These are phyloP conservation scores for Tolypocladium inflatum DNA, from an alignment of 2,329 filamentous ascomycete genomes.

Conservation along the genomic window DNA sequence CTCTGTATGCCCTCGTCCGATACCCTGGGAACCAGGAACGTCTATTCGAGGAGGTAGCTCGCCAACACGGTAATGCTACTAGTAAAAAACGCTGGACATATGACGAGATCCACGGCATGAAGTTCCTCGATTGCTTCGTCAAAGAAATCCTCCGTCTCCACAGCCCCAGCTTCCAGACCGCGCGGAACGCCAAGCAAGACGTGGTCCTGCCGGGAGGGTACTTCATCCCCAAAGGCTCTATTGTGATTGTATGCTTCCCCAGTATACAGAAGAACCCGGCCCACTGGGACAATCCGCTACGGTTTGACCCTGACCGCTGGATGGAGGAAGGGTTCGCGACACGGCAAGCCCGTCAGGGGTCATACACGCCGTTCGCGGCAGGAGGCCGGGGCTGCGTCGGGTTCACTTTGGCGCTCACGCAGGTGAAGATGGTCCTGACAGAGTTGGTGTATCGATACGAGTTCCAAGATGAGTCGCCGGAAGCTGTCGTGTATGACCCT, in stretches of 20 bases:
- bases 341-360: conserved; percentile 27
- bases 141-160: conserved; percentile 48
- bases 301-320: conserved; percentile 49
- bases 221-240: conserved; percentile 33
- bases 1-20: conserved; percentile 38
- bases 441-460: conserved; percentile 39
- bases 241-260: conserved; percentile 39
- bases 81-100: too few relatives aligned
- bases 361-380: conserved; percentile 46
- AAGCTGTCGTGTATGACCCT: conserved; percentile 9
- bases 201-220: conserved; percentile 46
- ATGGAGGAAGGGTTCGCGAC: conserved; percentile 31
- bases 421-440: conserved; percentile 44
- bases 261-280: conserved; percentile 38
- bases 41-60: conserved; percentile 42
- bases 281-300: conserved; percentile 43
- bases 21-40: conserved; percentile 43
- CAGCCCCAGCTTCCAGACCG: conserved; percentile 49
- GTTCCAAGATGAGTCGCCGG: conserved; percentile 8
- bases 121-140: conserved; percentile 42
- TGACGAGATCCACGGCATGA: conserved; percentile 32
- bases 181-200: conserved; percentile 41
- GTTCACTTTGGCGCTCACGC: conserved; percentile 49
- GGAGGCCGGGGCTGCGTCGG: conserved; percentile 48
- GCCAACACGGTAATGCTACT: conserved; percentile 7